A percentile compares a stretch with the other conserved stretches of the same genome.
Evolutionary conservation across 78 protist genomes (phyloP).

Genomic region (Isochrysis galbana): DNA sequence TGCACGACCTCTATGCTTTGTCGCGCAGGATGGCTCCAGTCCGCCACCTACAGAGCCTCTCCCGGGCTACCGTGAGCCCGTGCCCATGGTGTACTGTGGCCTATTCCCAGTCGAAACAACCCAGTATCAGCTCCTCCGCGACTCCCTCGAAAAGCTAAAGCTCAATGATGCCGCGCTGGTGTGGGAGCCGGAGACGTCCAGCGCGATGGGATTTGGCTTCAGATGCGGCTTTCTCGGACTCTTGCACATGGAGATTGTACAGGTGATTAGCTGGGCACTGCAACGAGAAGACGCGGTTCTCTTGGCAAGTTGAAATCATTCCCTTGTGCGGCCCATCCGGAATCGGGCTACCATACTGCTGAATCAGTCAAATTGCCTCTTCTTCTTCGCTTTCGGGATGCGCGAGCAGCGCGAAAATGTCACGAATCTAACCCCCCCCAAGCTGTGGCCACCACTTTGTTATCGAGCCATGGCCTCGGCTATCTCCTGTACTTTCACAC

Average conservation of each 20-base stretch:
- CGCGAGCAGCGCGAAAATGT: no score
- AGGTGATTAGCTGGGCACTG: no score
- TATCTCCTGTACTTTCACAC: neutral
- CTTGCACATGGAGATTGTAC: slow-evolving; percentile 57
- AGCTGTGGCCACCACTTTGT: no score
- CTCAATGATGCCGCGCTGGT: slow-evolving; percentile 51
- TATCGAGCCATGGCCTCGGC: no score
- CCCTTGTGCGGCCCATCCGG: no score
- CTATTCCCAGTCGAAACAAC: neutral
- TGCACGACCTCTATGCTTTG: no score
- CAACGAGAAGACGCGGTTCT: no score
- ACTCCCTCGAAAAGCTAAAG: slow-evolving; percentile 45
- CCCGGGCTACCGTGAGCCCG: slow-evolving; percentile 22
- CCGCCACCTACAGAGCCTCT: slow-evolving; percentile 4
- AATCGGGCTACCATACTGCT: no score
- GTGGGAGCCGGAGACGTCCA: slow-evolving; percentile 48
- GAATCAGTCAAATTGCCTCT: no score
- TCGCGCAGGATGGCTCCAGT: neutral
- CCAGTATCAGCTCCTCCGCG: slow-evolving; percentile 32
- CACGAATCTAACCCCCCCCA: no score
- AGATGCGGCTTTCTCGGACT: slow-evolving; percentile 57
- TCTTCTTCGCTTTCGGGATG: no score
- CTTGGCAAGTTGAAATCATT: no score
- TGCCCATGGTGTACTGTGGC: slow-evolving; percentile 53
- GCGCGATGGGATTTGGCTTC: slow-evolving; percentile 62